These are phyloP conservation scores for Zygotorulaspora florentina DNA, from an alignment of 805 yeast species.

Conservation along the genomic window DNA sequence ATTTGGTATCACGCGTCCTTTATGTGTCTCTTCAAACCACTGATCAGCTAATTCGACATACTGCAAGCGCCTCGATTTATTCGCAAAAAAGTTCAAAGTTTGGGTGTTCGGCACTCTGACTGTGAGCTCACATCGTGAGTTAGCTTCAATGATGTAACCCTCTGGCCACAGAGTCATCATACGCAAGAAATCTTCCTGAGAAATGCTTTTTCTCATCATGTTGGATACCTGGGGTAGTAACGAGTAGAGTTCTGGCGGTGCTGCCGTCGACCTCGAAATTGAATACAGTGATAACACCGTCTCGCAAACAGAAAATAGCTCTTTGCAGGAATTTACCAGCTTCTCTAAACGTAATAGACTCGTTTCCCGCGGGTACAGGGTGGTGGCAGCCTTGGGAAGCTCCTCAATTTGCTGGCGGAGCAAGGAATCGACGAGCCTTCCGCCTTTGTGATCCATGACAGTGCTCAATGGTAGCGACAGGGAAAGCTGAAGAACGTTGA, in stretches of 20 bases:
- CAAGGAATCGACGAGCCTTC: slow-evolving; percentile 13
- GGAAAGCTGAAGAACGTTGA: slow-evolving; percentile 22
- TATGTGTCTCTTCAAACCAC: slow-evolving; percentile 16
- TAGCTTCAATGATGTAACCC: slow-evolving; percentile 23
- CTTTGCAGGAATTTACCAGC: slow-evolving; percentile 20
- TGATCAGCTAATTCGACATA: slow-evolving; percentile 23
- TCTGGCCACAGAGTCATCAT: slow-evolving; percentile 32
- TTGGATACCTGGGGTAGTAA: slow-evolving; percentile 31
- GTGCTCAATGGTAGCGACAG: slow-evolving; percentile 22
- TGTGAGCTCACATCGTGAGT: slow-evolving; percentile 23
- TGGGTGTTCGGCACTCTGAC: slow-evolving; percentile 20
- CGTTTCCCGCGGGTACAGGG: slow-evolving; percentile 22
- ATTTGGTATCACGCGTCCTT: slow-evolving; percentile 8
- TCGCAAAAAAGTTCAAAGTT: slow-evolving; percentile 18
- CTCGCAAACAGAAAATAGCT: slow-evolving; percentile 25
- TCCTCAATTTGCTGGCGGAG: slow-evolving; percentile 24
- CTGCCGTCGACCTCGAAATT: slow-evolving; percentile 19
- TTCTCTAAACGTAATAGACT: slow-evolving; percentile 15
- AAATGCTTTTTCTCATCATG: slow-evolving; percentile 27
- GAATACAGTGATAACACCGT: slow-evolving; percentile 29
- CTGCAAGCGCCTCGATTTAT: slow-evolving; percentile 28
- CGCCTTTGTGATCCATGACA: slow-evolving; percentile 3
- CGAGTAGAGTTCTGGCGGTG: slow-evolving; percentile 19
- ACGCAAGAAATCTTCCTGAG: slow-evolving; percentile 24
- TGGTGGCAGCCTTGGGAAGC: slow-evolving; percentile 24